Conservation (phyloP, 1,139 yeast genomes). For the Candida frijolesensis region DNA sequence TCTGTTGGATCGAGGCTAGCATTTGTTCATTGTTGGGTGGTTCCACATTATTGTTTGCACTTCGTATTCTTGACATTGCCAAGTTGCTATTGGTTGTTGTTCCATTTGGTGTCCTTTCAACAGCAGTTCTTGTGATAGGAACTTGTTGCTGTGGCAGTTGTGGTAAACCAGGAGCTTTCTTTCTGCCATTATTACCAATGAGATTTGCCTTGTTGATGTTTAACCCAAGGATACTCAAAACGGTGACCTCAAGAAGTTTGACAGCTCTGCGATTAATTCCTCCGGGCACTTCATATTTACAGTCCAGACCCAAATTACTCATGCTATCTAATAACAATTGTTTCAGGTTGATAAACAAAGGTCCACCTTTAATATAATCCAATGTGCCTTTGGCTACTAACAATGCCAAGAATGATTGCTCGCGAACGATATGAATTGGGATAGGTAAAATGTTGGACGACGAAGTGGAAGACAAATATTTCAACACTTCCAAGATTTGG, state of each 20-base stretch:
- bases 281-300: slow-evolving; percentile 58
- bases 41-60: slow-evolving; percentile 10
- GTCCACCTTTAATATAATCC: slow-evolving; percentile 84
- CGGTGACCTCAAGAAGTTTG: slow-evolving; percentile 57
- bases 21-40: slow-evolving; percentile 1
- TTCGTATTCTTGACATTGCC: slow-evolving; percentile 7
- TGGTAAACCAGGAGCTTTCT: slow-evolving; percentile 13
- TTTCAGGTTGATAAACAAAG: slow-evolving; percentile 71
- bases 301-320: slow-evolving; percentile 51
- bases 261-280: slow-evolving; percentile 59
- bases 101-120: slow-evolving; percentile 21
- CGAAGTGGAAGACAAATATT: slow-evolving; percentile 45
- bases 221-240: slow-evolving; percentile 52
- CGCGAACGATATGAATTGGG: slow-evolving; percentile 72
- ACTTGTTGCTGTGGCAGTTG: background rate
- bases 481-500: slow-evolving; percentile 61
- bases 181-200: slow-evolving; percentile 17
- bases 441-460: slow-evolving; percentile 54
- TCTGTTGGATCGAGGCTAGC: background rate
- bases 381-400: slow-evolving; percentile 78
- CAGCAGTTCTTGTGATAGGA: slow-evolving; percentile 31
- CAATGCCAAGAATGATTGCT: slow-evolving; percentile 66
- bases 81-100: slow-evolving; percentile 8
- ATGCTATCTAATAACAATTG: slow-evolving; percentile 52
- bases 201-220: slow-evolving; percentile 22